These are phyloP conservation scores for Ilex aquifolium DNA, from an alignment of 257 asterid species.

Conservation along the genomic window DNA sequence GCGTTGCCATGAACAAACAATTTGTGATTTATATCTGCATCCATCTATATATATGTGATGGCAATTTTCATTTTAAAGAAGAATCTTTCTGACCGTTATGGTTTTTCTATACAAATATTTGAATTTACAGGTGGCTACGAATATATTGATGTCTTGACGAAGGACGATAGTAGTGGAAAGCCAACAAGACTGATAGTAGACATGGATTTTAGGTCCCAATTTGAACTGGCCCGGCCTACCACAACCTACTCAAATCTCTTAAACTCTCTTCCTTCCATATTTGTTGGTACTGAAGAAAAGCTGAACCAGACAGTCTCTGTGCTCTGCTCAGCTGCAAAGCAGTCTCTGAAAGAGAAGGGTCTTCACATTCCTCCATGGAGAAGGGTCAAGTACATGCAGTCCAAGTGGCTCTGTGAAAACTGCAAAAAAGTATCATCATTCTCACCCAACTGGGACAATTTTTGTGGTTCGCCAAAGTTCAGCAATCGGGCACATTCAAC, in stretches of 20 bases:
- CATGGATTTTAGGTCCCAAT: constrained; percentile 47
- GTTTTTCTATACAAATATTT: constrained; percentile 18
- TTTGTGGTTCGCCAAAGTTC: no score
- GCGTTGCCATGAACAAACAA: not conserved
- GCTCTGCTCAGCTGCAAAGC: constrained; percentile 51
- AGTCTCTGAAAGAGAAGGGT: constrained; percentile 45
- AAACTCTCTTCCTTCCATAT: constrained; percentile 43
- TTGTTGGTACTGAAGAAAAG: constrained; percentile 52
- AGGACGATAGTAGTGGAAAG: constrained; percentile 15
- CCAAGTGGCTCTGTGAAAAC: constrained; percentile 52
- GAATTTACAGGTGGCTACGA: constrained; percentile 38
- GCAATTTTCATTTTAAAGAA: no score
- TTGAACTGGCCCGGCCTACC: constrained; percentile 49
- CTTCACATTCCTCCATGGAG: constrained; percentile 70
- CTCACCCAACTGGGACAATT: not conserved
- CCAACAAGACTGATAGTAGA: constrained; percentile 41
- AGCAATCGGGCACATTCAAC: not conserved
- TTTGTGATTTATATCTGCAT: no score
- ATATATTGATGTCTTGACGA: constrained; percentile 51
- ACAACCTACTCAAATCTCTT: constrained; percentile 33
- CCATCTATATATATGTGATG: no score
- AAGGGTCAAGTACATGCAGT: constrained; percentile 40
- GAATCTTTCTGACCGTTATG: no score
- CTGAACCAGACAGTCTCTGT: constrained; percentile 38
- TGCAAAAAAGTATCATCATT: constrained; percentile 33